phyloP scores from a whole-genome alignment of 2,329 filamentous ascomycete genomes.

The Talaromyces sp. region DNA sequence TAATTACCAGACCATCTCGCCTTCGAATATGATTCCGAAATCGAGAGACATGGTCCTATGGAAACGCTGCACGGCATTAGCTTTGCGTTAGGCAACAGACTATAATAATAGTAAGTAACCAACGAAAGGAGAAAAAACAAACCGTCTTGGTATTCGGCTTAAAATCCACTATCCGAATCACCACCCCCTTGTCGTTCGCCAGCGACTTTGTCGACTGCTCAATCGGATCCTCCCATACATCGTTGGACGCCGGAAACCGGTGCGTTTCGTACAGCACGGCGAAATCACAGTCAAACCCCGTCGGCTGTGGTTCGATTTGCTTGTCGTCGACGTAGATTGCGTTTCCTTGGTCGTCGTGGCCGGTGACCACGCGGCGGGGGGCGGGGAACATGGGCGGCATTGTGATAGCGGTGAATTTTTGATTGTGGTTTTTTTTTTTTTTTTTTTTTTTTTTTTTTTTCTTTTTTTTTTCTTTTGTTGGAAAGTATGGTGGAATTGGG shows the following conservation, averaged over 20 bases:
- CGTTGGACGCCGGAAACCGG: background rate
- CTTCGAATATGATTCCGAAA: slow-evolving; percentile 25
- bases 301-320: slow-evolving; percentile 17
- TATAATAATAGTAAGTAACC: background rate
- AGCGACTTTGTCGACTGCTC: background rate
- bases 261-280: slow-evolving; percentile 7
- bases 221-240: slow-evolving; percentile 3
- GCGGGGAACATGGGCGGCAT: slow-evolving; percentile 3
- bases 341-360: slow-evolving; percentile 20
- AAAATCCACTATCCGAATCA: slow-evolving; percentile 14
- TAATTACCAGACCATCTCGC: slow-evolving; percentile 16
- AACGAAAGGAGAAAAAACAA: slow-evolving; percentile 11
- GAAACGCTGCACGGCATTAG: slow-evolving; percentile 16
- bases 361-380: slow-evolving; percentile 19
- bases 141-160: slow-evolving; percentile 20
- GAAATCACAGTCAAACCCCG: slow-evolving; percentile 4
- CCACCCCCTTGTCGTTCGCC: slow-evolving; percentile 1
- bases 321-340: slow-evolving; percentile 22
- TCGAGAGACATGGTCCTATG: slow-evolving; percentile 24
- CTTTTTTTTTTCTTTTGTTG: no score
- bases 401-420: background rate
- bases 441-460: no score
- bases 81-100: slow-evolving; percentile 21
- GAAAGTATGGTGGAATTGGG: background rate
- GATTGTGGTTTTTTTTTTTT: background rate